A percentile compares a stretch with the other conserved stretches of the same genome.
phyloP scores from a whole-genome alignment of 305 asterid species.

The Fraxinus ornus region DNA sequence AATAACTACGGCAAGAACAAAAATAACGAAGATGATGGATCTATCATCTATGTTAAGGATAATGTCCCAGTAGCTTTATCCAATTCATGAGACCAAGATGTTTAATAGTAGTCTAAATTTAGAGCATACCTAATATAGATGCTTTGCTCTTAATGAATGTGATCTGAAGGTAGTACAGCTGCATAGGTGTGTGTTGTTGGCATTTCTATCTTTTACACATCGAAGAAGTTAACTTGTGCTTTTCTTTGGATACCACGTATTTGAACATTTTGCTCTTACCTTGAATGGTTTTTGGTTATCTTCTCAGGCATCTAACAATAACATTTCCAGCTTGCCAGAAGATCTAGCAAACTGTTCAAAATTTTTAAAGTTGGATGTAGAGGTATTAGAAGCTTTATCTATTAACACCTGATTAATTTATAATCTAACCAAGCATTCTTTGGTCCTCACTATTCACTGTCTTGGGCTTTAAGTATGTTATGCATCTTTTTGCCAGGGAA shows the following conservation, averaged over 20 bases:
- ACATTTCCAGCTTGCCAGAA: slow-evolving; percentile 77
- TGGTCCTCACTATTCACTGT: slow-evolving; percentile 15
- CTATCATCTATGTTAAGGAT: background rate
- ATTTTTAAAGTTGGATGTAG: slow-evolving; percentile 68
- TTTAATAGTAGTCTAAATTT: slow-evolving; percentile 13
- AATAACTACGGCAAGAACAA: background rate
- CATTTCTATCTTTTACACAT: background rate
- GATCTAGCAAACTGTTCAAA: slow-evolving; percentile 80
- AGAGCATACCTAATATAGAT: background rate
- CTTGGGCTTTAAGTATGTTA: slow-evolving; percentile 20
- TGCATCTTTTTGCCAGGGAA: slow-evolving; percentile 62
- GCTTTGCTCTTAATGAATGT: background rate
- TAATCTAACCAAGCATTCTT: background rate
- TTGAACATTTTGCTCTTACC: slow-evolving; percentile 15
- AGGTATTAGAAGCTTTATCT: slow-evolving; percentile 46
- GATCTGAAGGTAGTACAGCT: background rate
- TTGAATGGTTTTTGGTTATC: slow-evolving; percentile 27
- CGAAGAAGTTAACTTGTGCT: slow-evolving; percentile 7
- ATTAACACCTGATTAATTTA: slow-evolving; percentile 12
- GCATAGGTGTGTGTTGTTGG: background rate
- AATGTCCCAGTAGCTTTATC: slow-evolving; percentile 10
- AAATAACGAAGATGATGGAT: background rate
- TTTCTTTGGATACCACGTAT: background rate
- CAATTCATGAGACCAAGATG: slow-evolving; percentile 13
- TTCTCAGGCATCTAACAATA: slow-evolving; percentile 87